Evolutionary conservation across 345 rosid genomes (phyloP).

Genomic region (Pugionium cornutum): DNA sequence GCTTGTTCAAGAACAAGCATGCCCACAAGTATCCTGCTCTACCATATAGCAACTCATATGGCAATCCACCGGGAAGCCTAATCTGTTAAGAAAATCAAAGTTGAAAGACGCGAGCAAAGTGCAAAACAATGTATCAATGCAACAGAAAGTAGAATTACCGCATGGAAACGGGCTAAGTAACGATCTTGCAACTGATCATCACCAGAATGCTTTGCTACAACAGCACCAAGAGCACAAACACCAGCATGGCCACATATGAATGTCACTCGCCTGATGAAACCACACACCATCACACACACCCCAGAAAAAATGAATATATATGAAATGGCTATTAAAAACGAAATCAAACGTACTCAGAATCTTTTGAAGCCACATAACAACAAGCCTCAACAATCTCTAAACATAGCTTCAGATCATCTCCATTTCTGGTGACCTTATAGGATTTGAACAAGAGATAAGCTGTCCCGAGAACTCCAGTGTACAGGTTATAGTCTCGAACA

Average conservation of each 20-base stretch:
- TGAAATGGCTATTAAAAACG: not conserved
- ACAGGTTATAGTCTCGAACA: constrained; percentile 51
- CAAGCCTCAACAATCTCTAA: constrained; percentile 54
- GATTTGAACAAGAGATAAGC: constrained; percentile 62
- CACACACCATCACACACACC: too few relatives aligned
- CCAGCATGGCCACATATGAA: constrained; percentile 66
- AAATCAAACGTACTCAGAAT: constrained; percentile 45
- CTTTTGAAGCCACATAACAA: constrained; percentile 55
- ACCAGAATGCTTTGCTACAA: constrained; percentile 53
- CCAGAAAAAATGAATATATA: not conserved
- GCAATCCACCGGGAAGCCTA: constrained; percentile 47
- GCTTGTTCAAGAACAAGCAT: constrained; percentile 57
- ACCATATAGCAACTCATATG: constrained; percentile 65
- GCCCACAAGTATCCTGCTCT: constrained; percentile 75
- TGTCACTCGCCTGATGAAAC: constrained; percentile 50
- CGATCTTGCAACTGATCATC: constrained; percentile 38
- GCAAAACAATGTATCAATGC: constrained; percentile 1
- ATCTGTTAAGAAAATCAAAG: constrained; percentile 44
- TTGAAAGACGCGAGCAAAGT: not conserved
- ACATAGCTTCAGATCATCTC: constrained; percentile 50
- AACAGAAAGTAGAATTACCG: constrained; percentile 40
- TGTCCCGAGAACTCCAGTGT: constrained; percentile 59
- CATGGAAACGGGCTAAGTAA: constrained; percentile 48
- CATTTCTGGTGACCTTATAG: constrained; percentile 47
- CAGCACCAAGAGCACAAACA: constrained; percentile 76